Percentiles rank a stretch among this genome's conserved stretches.
Conservation (phyloP, 2,329 filamentous ascomycete genomes). For the Xylariaceae sp. region DNA sequence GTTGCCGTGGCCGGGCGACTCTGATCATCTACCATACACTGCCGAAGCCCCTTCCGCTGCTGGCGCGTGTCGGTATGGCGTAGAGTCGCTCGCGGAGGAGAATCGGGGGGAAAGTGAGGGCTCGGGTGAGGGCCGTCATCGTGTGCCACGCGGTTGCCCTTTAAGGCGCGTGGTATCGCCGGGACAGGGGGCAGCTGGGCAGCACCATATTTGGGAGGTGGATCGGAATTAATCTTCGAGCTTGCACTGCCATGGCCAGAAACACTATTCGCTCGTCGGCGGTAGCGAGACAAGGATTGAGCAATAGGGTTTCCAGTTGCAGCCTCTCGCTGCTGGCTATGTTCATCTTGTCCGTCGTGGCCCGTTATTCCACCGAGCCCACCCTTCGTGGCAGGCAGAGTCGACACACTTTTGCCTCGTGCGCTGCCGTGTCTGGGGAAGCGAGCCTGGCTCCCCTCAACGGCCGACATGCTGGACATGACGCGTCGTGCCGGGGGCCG, state of each 20-base stretch:
- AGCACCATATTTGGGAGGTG: slow-evolving; percentile 14
- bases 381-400: slow-evolving; percentile 14
- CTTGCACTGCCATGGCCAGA: slow-evolving; percentile 18
- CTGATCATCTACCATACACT: slow-evolving; percentile 8
- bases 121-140: no score
- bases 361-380: no score
- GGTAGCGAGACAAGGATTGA: slow-evolving; percentile 28
- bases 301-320: slow-evolving; percentile 21
- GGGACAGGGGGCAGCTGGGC: slow-evolving; percentile 21
- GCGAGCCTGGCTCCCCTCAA: slow-evolving; percentile 12
- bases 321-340: slow-evolving; percentile 8
- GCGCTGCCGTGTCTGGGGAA: slow-evolving; percentile 28
- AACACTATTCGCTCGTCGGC: slow-evolving; percentile 21
- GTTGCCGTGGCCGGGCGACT: slow-evolving; percentile 7
- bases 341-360: no score
- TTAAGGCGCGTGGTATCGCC: slow-evolving; percentile 21
- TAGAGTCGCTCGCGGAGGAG: no score
- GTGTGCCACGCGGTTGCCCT: no score
- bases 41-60: slow-evolving; percentile 12
- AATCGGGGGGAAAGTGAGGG: no score
- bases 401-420: slow-evolving; percentile 24
- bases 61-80: neutral
- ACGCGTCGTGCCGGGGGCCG: no score
- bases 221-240: slow-evolving; percentile 20
- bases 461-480: neutral